phyloP scores from a whole-genome alignment of 1,284 basidiomycete genomes.

The Mycosarcoma maydis region DNA sequence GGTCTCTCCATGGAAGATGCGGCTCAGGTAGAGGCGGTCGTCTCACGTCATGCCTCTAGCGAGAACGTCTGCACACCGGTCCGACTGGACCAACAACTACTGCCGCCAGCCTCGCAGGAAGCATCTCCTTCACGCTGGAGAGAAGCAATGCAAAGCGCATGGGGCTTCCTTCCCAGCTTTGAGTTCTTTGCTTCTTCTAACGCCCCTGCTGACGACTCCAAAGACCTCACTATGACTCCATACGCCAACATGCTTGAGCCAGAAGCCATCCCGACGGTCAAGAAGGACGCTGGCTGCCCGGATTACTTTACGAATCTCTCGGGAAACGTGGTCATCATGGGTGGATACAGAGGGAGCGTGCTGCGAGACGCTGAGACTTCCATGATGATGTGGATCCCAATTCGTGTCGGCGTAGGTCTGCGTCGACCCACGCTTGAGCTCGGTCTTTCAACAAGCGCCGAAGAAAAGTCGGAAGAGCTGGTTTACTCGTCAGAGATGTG shows the following conservation, averaged over 20 bases:
- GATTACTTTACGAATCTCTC: conserved; percentile 57
- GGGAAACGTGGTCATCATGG: conserved; percentile 65
- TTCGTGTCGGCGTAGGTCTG: conserved; percentile 62
- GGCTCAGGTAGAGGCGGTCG: conserved; percentile 32
- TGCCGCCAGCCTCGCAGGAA: conserved; percentile 3
- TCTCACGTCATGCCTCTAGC: conserved; percentile 24
- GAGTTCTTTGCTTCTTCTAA: conserved; percentile 12
- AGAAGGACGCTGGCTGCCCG: conserved; percentile 37
- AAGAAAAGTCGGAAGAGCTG: conserved; percentile 51
- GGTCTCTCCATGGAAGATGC: conserved; percentile 39
- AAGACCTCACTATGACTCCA: background rate
- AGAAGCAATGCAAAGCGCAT: conserved; percentile 31
- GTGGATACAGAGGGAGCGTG: conserved; percentile 65
- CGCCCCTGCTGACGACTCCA: background rate
- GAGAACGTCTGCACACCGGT: conserved; percentile 12
- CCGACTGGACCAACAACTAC: conserved; percentile 4
- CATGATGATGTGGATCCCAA: conserved; percentile 64
- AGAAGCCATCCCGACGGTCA: conserved; percentile 47
- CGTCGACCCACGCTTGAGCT: conserved; percentile 61
- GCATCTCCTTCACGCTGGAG: conserved; percentile 12
- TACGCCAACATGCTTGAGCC: conserved; percentile 29
- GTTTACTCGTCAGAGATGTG: conserved; percentile 61
- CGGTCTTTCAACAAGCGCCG: conserved; percentile 54
- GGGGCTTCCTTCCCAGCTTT: conserved; percentile 41
- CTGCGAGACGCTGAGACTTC: conserved; percentile 59